A percentile compares a stretch with the other conserved stretches of the same genome.
phyloP scores from a whole-genome alignment of 2,329 filamentous ascomycete species.

The Septoria linicola region DNA sequence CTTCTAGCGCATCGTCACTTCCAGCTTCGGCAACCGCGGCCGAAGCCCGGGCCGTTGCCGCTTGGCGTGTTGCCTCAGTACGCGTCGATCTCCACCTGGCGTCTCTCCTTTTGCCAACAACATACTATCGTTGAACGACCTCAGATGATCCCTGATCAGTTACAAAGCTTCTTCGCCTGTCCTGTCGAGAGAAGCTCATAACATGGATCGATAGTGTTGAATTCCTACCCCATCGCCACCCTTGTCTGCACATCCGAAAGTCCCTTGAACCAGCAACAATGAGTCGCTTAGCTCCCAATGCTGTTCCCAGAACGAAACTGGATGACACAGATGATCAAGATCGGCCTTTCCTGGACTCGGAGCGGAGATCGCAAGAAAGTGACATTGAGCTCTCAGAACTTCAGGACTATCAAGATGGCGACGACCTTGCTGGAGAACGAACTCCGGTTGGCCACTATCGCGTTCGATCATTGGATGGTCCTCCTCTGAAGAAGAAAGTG shows the following conservation, averaged over 20 bases:
- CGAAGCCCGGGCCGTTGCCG: no score
- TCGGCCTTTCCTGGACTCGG: slow-evolving; percentile 27
- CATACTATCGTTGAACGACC: no score
- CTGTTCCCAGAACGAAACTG: slow-evolving; percentile 14
- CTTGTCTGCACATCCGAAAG: background rate
- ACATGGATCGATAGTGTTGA: slow-evolving; percentile 5
- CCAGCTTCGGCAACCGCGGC: no score
- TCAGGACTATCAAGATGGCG: slow-evolving; percentile 9
- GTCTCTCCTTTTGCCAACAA: background rate
- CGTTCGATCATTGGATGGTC: slow-evolving; percentile 14
- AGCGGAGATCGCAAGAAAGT: slow-evolving; percentile 22
- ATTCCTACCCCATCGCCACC: background rate
- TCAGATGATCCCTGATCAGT: no score
- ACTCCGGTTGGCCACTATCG: slow-evolving; percentile 24
- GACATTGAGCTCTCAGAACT: slow-evolving; percentile 20
- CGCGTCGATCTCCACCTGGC: no score
- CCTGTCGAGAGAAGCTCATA: background rate
- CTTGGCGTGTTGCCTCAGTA: no score
- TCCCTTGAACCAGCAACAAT: slow-evolving; percentile 10
- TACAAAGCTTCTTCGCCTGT: background rate
- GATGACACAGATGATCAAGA: slow-evolving; percentile 23
- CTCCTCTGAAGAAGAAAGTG: slow-evolving; percentile 19
- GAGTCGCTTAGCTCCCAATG: slow-evolving; percentile 22
- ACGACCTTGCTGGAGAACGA: slow-evolving; percentile 24
- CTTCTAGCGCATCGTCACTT: no score